phyloP scores from a whole-genome alignment of 2,329 filamentous ascomycete species.

The Xylogone sp. region DNA sequence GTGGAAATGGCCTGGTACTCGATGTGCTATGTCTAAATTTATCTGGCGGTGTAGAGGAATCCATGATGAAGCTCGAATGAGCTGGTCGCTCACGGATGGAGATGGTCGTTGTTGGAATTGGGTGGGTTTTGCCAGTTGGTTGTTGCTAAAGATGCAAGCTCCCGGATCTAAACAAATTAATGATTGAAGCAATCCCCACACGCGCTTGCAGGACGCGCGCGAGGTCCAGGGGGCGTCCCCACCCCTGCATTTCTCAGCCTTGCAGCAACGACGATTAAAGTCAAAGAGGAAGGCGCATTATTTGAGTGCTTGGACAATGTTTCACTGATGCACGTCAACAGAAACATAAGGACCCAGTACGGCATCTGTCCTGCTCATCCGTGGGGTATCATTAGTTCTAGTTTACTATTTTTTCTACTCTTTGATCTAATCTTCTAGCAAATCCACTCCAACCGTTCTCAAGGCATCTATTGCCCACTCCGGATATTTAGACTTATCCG shows the following conservation, averaged over 20 bases:
- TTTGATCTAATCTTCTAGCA: constrained; percentile 39
- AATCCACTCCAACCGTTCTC: constrained; percentile 72
- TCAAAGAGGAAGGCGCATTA: constrained; percentile 5
- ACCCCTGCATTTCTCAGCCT: constrained; percentile 1
- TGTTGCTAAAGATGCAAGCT: neutral
- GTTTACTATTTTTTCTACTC: neutral
- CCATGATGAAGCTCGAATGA: neutral
- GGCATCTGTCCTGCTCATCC: neutral
- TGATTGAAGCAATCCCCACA: constrained; percentile 2
- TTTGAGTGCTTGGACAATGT: neutral
- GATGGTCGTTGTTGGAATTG: neutral
- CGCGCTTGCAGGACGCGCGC: neutral
- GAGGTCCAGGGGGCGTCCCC: neutral
- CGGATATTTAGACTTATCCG: constrained; percentile 64
- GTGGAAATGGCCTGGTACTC: neutral
- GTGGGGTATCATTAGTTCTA: constrained; percentile 1
- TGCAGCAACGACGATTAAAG: too few species aligned
- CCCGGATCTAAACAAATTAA: neutral
- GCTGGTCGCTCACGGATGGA: neutral
- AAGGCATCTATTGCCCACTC: constrained; percentile 82
- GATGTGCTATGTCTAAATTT: constrained; percentile 1
- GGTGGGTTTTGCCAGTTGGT: neutral
- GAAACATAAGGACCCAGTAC: neutral
- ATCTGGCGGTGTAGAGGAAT: neutral
- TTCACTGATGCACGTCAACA: neutral